Conservation (phyloP, 2,329 filamentous ascomycete species). For the Sporothrix luriei region DNA sequence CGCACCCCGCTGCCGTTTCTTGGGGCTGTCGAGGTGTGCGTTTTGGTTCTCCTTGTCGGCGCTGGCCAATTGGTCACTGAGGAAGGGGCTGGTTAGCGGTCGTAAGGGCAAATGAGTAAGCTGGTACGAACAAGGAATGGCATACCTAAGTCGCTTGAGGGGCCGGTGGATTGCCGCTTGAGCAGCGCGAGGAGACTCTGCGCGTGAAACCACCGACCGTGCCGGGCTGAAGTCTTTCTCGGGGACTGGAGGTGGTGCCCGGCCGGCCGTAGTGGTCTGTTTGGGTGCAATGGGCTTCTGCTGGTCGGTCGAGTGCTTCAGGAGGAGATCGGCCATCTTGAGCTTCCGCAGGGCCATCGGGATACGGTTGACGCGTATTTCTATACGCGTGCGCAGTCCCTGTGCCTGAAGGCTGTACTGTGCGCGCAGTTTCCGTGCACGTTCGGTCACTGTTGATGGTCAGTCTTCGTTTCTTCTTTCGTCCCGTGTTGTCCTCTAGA, state of each 20-base stretch:
- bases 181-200: conserved; percentile 2
- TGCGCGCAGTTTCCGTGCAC: conserved; percentile 81
- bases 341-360: conserved; percentile 75
- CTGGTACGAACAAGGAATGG: not conserved
- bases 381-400: conserved; percentile 80
- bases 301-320: conserved; percentile 51
- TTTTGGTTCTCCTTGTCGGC: conserved; percentile 78
- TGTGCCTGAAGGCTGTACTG: conserved; percentile 89
- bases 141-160: conserved; percentile 58
- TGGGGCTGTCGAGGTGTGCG: conserved; percentile 63
- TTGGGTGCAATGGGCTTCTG: conserved; percentile 43
- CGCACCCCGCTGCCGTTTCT: conserved; percentile 63
- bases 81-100: conserved; percentile 39
- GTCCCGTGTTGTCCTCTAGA: not conserved
- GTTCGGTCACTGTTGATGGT: conserved; percentile 71
- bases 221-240: conserved; percentile 49
- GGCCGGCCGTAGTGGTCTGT: conserved; percentile 37
- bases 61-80: conserved; percentile 64
- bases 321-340: conserved; percentile 78
- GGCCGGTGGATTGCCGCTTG: conserved; percentile 39
- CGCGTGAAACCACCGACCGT: conserved; percentile 20
- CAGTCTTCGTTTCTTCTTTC: not conserved
- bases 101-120: conserved; percentile 34
- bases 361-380: conserved; percentile 91
- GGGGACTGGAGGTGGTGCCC: conserved; percentile 51